Percentiles rank a stretch among this genome's conserved stretches.
phyloP scores from a whole-genome alignment of 2,329 filamentous ascomycete genomes.

The Pseudogymnoascus sp. region DNA sequence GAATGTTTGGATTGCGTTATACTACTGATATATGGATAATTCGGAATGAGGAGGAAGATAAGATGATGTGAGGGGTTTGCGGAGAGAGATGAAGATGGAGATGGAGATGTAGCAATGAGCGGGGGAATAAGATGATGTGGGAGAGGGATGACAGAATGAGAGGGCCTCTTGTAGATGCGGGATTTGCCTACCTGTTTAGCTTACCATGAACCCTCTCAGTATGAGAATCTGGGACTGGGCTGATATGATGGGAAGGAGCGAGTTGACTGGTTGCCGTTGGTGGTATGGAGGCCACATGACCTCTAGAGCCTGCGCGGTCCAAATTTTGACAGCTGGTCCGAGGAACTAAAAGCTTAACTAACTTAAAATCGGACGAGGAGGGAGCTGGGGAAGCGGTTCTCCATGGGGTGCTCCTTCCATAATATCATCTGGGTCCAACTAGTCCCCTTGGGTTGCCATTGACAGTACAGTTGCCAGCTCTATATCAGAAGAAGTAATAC shows the following conservation, averaged over 20 bases:
- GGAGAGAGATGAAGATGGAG: background rate
- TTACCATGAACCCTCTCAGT: background rate
- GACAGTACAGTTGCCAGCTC: background rate
- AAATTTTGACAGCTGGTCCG: background rate
- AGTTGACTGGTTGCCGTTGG: background rate
- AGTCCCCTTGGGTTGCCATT: background rate
- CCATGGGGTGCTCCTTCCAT: background rate
- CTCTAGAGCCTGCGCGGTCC: background rate
- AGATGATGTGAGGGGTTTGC: background rate
- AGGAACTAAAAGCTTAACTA: background rate
- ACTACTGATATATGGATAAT: background rate
- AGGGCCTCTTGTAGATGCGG: background rate
- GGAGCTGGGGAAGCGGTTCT: background rate
- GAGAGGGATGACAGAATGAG: background rate
- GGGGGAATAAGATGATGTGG: background rate
- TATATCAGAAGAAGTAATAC: background rate
- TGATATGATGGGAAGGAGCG: slow-evolving; percentile 3
- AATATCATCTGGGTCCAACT: background rate
- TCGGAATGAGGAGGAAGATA: background rate
- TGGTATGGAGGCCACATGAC: background rate
- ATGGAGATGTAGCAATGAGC: background rate
- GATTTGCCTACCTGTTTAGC: background rate
- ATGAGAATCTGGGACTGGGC: background rate
- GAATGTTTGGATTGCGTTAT: background rate
- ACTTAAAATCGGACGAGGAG: background rate